Conservation (phyloP, 1,284 basidiomycete species). For the Prillingera fragicola region DNA sequence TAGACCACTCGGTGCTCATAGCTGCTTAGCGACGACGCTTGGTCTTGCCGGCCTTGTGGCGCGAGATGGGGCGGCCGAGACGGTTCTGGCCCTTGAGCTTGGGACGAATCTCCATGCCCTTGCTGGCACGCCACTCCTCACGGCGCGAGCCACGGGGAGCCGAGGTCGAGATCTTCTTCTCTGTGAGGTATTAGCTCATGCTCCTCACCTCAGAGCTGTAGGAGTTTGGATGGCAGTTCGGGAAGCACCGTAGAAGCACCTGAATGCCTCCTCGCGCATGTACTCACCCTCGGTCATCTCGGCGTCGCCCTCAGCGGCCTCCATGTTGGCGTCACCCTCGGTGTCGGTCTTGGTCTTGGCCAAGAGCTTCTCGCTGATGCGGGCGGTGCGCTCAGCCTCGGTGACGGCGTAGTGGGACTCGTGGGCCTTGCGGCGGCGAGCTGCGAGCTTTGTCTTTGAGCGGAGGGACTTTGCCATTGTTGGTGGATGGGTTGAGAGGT, state of each 20-base stretch:
- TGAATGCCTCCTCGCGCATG: neutral
- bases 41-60: conserved; percentile 35
- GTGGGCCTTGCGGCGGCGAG: conserved; percentile 77
- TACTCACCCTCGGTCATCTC: conserved; percentile 23
- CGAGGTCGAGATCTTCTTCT: conserved; percentile 47
- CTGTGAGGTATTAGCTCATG: conserved; percentile 12
- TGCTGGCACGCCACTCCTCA: conserved; percentile 45
- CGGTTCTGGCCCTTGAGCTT: conserved; percentile 36
- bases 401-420: conserved; percentile 75
- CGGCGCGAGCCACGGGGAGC: conserved; percentile 40
- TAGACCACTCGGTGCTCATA: neutral
- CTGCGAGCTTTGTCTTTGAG: conserved; percentile 80
- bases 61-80: conserved; percentile 30
- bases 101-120: conserved; percentile 42
- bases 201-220: too few relatives aligned
- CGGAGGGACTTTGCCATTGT: conserved; percentile 87
- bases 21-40: conserved; percentile 22
- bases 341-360: conserved; percentile 59
- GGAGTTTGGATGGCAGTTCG: neutral
- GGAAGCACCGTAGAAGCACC: neutral
- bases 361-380: conserved; percentile 66
- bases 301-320: conserved; percentile 51
- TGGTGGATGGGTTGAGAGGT: conserved; percentile 1
- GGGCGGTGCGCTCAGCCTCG: conserved; percentile 74
- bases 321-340: conserved; percentile 68